Percentiles rank a stretch among this genome's conserved stretches.
Conservation (phyloP, 306 rosid genomes). For the Cyamopsis tetragonoloba region DNA sequence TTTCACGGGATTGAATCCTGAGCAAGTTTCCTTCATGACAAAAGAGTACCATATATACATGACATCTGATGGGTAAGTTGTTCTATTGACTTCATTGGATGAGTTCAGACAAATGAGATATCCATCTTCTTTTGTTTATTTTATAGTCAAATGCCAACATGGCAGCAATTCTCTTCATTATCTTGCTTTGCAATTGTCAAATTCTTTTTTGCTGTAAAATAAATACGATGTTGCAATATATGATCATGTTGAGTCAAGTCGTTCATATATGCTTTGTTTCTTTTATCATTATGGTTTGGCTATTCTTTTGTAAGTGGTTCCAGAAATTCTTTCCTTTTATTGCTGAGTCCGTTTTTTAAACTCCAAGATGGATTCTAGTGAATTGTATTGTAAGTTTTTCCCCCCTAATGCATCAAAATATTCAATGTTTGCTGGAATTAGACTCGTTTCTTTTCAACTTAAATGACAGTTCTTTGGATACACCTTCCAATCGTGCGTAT, state of each 20-base stretch:
- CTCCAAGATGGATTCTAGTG: neutral
- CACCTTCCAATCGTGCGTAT: neutral
- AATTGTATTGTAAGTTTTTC: neutral
- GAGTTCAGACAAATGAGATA: slow-evolving; percentile 16
- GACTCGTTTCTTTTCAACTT: neutral
- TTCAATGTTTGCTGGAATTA: neutral
- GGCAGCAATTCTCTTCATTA: neutral
- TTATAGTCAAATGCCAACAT: neutral
- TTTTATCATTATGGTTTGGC: neutral
- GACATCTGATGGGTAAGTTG: slow-evolving; percentile 93
- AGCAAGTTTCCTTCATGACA: slow-evolving; percentile 92
- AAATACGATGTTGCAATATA: neutral
- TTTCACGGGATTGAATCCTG: slow-evolving; percentile 84
- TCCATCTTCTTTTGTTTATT: neutral
- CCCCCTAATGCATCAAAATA: no score
- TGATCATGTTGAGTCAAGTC: neutral
- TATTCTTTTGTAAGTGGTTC: neutral
- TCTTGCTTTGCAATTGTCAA: neutral
- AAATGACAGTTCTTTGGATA: neutral
- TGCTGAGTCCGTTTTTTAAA: neutral
- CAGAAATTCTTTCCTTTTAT: neutral
- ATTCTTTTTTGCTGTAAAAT: neutral
- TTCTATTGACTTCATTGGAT: slow-evolving; percentile 3
- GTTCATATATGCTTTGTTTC: neutral
- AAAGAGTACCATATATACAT: slow-evolving; percentile 86